Base-by-base conservation (phyloP, 306 rosid genomes). In the Amphicarpaea edgeworthii region DNA sequence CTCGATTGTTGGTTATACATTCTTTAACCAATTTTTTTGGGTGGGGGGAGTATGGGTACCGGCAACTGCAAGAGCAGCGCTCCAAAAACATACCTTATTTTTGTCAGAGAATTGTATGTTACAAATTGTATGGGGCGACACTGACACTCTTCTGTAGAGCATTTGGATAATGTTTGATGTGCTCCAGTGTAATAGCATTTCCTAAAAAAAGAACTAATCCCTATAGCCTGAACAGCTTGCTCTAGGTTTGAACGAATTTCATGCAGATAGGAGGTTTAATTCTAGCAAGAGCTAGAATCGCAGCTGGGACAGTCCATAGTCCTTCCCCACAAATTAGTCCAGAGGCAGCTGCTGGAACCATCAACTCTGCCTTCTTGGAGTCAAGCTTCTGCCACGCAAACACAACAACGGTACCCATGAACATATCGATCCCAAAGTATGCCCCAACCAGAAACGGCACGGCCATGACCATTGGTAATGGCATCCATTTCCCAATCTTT, bases 241-340 rank as follows among this genome's bases (percentile, higher is more conserved):
- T 70, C 83, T 90, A 88, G 23, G 93, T 87, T 12, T 75, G 50
- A 61, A 89, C 80, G 76, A 95, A 92, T 78, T 92, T 90, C 98
- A 95, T 95, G 89, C 98, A 95, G 23, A 95, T 89, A 0, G 98
- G 98, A 47, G 97, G 93, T 12, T 89, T 80, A 28, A 95, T 47
- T 85, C 85, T 92, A 55, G 96, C 91, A 50, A 92, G 89, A 73
- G 98, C 98, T 71, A 95, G 97, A 82, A 95, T 72, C 0, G 98
- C 85, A 28, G 98, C 93, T 0, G 98, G 98, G 50, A 95, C 91
- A 66, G 90, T 92, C 96, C 98, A 95, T 28, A 95, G 57, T 72
- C 98, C 98, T 85, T 95, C 97, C 17, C 98, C 98, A 38, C 98
- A 95, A 49, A 92, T 95, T 15, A 95, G 84, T 30, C 98, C 97